Evolutionary conservation across 2,329 filamentous ascomycete genomes (phyloP).

Genomic region (Lecanosticta acicola): DNA sequence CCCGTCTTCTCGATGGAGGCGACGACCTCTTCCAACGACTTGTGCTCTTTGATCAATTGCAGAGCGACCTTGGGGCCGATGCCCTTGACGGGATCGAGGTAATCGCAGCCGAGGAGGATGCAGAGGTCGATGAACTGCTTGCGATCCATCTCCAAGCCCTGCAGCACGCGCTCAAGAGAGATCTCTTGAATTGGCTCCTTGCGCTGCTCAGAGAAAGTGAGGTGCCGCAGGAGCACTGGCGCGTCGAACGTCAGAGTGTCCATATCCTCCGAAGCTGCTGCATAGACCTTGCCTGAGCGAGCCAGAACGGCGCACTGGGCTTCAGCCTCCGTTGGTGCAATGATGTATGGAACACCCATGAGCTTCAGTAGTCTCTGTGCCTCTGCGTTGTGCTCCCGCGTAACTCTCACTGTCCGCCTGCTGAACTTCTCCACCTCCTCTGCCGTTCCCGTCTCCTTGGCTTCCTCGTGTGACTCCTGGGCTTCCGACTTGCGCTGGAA

Average conservation of each 20-base stretch:
- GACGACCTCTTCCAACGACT: slow-evolving; percentile 79
- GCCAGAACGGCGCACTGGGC: slow-evolving; percentile 91
- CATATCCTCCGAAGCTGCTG: slow-evolving; percentile 97
- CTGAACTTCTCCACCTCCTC: slow-evolving; percentile 99
- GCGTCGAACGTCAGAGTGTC: slow-evolving; percentile 94
- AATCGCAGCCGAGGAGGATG: slow-evolving; percentile 95
- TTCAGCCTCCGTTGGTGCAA: slow-evolving; percentile 94
- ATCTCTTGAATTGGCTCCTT: slow-evolving; percentile 98
- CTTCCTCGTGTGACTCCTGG: slow-evolving; percentile 82
- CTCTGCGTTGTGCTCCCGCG: slow-evolving; percentile 93
- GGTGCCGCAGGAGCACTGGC: slow-evolving; percentile 81
- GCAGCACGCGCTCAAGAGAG: slow-evolving; percentile 75
- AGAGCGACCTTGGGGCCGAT: slow-evolving; percentile 86
- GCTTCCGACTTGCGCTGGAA: slow-evolving; percentile 94
- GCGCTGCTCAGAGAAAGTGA: slow-evolving; percentile 94
- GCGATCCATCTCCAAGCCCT: slow-evolving; percentile 81
- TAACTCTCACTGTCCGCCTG: slow-evolving; percentile 84
- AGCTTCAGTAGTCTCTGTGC: slow-evolving; percentile 85
- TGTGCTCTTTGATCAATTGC: slow-evolving; percentile 89
- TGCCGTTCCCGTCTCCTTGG: slow-evolving; percentile 93
- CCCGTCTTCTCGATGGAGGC: slow-evolving; percentile 70
- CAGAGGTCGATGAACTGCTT: slow-evolving; percentile 94
- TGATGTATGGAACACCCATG: slow-evolving; percentile 93
- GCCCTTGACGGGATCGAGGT: slow-evolving; percentile 93
- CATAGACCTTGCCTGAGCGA: slow-evolving; percentile 88